Evolutionary conservation across 2,329 filamentous ascomycete genomes (phyloP).

Genomic region (Penicillium psychrosexuale): DNA sequence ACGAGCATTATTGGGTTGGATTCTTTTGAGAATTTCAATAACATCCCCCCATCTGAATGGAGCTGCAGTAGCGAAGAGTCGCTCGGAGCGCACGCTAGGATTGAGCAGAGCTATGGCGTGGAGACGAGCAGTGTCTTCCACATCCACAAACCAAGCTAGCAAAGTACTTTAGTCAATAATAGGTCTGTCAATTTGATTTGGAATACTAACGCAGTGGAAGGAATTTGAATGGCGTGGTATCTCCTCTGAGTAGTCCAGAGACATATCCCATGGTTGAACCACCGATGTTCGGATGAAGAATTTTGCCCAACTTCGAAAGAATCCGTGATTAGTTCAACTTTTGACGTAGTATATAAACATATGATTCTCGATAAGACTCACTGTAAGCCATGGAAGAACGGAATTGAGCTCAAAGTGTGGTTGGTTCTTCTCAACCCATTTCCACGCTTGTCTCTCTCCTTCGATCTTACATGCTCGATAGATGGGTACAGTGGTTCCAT

Average conservation of each 20-base stretch:
- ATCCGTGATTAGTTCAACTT: not conserved
- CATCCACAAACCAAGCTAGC: conserved; percentile 48
- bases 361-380: not conserved
- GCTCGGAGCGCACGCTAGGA: conserved; percentile 46
- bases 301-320: conserved; percentile 27
- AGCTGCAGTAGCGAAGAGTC: conserved; percentile 54
- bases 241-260: conserved; percentile 9
- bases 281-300: conserved; percentile 30
- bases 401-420: conserved; percentile 47
- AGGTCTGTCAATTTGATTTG: not conserved
- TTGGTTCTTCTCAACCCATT: conserved; percentile 45
- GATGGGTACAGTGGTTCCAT: not conserved
- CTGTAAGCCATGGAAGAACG: conserved; percentile 35
- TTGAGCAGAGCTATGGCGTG: conserved; percentile 54
- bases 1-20: conserved; percentile 41
- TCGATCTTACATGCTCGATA: conserved; percentile 45
- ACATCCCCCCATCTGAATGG: conserved; percentile 48
- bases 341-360: not conserved
- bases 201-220: conserved; percentile 16
- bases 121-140: conserved; percentile 50
- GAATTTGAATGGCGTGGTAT: not conserved
- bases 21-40: conserved; percentile 36
- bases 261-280: conserved; percentile 17
- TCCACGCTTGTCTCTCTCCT: conserved; percentile 48
- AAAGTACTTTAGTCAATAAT: not conserved